phyloP scores from a whole-genome alignment of 768 basidiomycete species.

The Tremella mesenterica region DNA sequence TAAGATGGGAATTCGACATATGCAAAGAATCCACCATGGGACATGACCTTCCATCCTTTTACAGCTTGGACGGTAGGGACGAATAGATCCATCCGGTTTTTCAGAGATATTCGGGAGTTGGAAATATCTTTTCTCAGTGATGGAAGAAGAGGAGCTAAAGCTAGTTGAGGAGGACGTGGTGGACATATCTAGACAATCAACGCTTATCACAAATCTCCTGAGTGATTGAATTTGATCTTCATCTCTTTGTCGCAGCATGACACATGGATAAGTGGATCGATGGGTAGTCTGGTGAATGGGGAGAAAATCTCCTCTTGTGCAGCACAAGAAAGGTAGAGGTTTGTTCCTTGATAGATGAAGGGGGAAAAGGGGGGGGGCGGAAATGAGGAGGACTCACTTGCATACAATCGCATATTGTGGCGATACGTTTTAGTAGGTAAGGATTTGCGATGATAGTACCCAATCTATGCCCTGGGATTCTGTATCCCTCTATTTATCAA shows the following conservation, averaged over 20 bases:
- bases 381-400: slow-evolving; percentile 49
- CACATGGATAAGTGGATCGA: background rate
- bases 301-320: background rate
- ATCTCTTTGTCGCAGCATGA: background rate
- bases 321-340: background rate
- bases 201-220: background rate
- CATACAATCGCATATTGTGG: slow-evolving; percentile 64
- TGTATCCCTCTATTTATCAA: slow-evolving; percentile 29
- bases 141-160: slow-evolving; percentile 53
- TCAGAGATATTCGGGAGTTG: slow-evolving; percentile 50
- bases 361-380: background rate
- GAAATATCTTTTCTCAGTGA: slow-evolving; percentile 53
- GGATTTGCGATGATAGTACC: slow-evolving; percentile 63
- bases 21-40: slow-evolving; percentile 67
- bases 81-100: slow-evolving; percentile 56
- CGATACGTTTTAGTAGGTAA: slow-evolving; percentile 50
- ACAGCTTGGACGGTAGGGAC: slow-evolving; percentile 47
- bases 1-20: slow-evolving; percentile 52
- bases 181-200: slow-evolving; percentile 61
- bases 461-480: slow-evolving; percentile 66
- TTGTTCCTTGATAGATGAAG: background rate
- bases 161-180: slow-evolving; percentile 63
- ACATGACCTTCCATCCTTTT: slow-evolving; percentile 55
- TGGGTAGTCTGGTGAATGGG: background rate
- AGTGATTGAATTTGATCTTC: background rate